These are phyloP conservation scores for Arthroderma sp. DNA, from an alignment of 2,329 filamentous ascomycete species.

Conservation along the genomic window DNA sequence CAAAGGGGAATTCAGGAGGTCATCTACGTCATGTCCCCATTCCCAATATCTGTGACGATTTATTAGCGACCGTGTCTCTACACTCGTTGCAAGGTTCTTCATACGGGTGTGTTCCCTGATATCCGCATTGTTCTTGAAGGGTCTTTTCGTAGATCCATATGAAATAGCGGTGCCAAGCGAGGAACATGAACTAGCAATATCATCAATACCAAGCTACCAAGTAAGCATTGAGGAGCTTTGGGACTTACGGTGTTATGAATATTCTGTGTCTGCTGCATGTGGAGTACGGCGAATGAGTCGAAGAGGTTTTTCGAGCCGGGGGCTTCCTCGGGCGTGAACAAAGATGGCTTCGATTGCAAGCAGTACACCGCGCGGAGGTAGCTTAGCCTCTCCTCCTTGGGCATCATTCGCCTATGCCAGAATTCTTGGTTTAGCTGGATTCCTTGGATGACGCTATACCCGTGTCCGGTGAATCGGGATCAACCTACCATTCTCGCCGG, in stretches of 20 bases:
- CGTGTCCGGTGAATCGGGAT: not conserved
- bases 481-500: slow-evolving; percentile 9
- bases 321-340: not conserved
- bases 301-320: slow-evolving; percentile 8
- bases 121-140: slow-evolving; percentile 28
- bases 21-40: slow-evolving; percentile 13
- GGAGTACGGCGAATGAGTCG: slow-evolving; percentile 8
- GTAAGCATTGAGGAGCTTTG: not conserved
- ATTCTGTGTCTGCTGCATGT: slow-evolving; percentile 7
- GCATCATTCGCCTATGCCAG: slow-evolving; percentile 8
- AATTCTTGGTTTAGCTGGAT: not conserved
- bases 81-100: too few species aligned
- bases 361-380: slow-evolving; percentile 10
- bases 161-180: slow-evolving; percentile 29
- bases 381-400: slow-evolving; percentile 6
- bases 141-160: slow-evolving; percentile 25
- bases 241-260: slow-evolving; percentile 9
- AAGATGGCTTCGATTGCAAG: slow-evolving; percentile 5
- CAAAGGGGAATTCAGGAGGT: slow-evolving; percentile 12
- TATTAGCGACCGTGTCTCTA: too few species aligned
- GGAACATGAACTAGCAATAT: slow-evolving; percentile 7
- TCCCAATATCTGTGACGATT: slow-evolving; percentile 12
- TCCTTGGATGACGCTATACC: not conserved
- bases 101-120: slow-evolving; percentile 26
- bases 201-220: not conserved